Evolutionary conservation across 495 filamentous ascomycete species (phyloP).

Genomic region (Chaetomium tenue): DNA sequence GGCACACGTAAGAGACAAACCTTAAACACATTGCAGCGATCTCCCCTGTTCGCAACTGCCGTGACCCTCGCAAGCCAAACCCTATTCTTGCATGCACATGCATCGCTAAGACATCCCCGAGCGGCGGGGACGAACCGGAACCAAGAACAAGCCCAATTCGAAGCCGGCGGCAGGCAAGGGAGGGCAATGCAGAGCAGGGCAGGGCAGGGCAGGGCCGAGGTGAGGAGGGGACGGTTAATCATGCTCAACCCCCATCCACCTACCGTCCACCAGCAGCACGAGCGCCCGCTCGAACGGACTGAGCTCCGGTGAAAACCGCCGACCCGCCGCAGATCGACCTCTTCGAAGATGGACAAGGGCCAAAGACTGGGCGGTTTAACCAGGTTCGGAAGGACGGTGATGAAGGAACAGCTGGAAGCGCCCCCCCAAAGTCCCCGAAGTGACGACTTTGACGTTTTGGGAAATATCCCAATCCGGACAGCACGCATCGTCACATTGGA

Average conservation of each 20-base stretch:
- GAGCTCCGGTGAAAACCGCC: neutral
- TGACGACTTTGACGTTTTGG: too few relatives aligned
- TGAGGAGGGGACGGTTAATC: neutral
- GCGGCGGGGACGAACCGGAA: too few relatives aligned
- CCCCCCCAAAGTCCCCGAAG: too few relatives aligned
- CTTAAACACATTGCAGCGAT: neutral
- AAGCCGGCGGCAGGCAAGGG: too few relatives aligned
- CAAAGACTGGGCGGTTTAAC: neutral
- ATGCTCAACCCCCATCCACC: neutral
- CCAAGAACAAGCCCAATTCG: too few relatives aligned
- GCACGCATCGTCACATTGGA: neutral
- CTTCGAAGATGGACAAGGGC: neutral
- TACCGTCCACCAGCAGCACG: too few relatives aligned
- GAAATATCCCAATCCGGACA: neutral
- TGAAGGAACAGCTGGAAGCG: neutral
- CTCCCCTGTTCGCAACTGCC: neutral
- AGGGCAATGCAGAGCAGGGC: too few relatives aligned
- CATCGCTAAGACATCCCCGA: neutral
- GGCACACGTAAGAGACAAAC: neutral
- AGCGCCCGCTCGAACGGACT: neutral
- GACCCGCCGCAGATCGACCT: neutral
- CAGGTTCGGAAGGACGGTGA: neutral
- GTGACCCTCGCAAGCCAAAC: neutral
- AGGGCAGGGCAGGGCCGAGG: too few relatives aligned
- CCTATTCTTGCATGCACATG: neutral